Evolutionary conservation across 164 flowering plant species (phyloP), one percentile per base, ranked within the genome.

Genomic region (Aristolochia californica): DNA sequence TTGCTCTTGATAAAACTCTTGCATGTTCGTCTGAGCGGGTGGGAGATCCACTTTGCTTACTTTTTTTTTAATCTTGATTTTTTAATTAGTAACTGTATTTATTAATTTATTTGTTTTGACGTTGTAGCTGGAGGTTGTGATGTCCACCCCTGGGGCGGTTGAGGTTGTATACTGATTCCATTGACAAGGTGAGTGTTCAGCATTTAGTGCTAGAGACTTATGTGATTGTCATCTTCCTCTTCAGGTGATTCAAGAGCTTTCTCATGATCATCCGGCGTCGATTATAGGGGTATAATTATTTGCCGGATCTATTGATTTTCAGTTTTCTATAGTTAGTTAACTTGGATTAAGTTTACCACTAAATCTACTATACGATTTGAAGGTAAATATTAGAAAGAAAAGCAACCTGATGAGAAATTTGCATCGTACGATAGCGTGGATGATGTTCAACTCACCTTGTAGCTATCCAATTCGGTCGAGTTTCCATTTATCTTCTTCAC

Each of bases 111-210:
- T 69, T 56, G 48, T 55, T 48, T 59, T 60, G 24, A 49, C 53
- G 11, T 34, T 80, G 75, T 64, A 88, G 96, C 65, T 88, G 75
- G 96, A 88, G 79, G 66, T 88, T 49, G 80, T 77, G 62, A 65
- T 72, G 72, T 79, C 90, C 17, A 85, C 87, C 23, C 96, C 93
- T 47, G 80, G 83, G 66, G 90, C 83, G 61, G 76, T 82, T 73
- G 78, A 85, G 93, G 96, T 88, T 72, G 75, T 77, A 53, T 7
- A 22, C 3, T 2, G 4, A 2, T 50, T 50, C 15, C 27, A 13
- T 22, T 20, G 27, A 22, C 2, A 9, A 23, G 27, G 5, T 20
- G 14, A n/a, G 23, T 50, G 15, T 15, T 9, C 26, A 47, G 27
- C 13, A 50, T 22, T 12, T 23, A 11, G 26, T 13, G 11, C 5